phyloP scores from a whole-genome alignment of 1,139 yeast species.

The Yamadazyma membranifaciens region DNA sequence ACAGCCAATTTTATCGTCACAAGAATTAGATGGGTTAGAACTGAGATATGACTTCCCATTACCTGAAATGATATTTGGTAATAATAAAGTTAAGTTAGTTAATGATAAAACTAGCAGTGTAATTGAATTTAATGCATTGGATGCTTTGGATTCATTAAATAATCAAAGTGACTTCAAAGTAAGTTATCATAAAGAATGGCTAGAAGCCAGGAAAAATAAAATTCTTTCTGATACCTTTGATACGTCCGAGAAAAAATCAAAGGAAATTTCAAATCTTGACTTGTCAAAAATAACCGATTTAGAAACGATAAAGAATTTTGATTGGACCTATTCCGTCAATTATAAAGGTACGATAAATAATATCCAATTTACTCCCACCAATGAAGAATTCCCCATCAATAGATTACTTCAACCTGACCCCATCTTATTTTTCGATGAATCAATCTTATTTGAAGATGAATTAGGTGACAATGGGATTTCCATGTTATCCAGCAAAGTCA shows the following conservation, averaged over 20 bases:
- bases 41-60: conserved; percentile 70
- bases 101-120: conserved; percentile 41
- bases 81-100: conserved; percentile 60
- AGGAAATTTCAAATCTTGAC: conserved; percentile 29
- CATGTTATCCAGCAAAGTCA: conserved; percentile 68
- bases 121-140: conserved; percentile 71
- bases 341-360: conserved; percentile 60
- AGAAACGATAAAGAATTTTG: conserved; percentile 67
- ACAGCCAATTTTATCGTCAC: conserved; percentile 72
- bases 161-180: conserved; percentile 50
- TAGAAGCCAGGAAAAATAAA: conserved; percentile 53
- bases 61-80: conserved; percentile 99
- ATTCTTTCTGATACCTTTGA: conserved; percentile 19
- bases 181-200: conserved; percentile 89
- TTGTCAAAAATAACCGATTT: conserved; percentile 39
- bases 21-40: conserved; percentile 68
- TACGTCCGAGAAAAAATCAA: conserved; percentile 28
- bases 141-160: conserved; percentile 71
- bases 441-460: conserved; percentile 89
- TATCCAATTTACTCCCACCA: conserved; percentile 21
- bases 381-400: conserved; percentile 59
- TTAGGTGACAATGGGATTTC: conserved; percentile 94
- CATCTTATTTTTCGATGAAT: conserved; percentile 83
- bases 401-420: conserved; percentile 77
- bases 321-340: conserved; percentile 91